phyloP scores from a whole-genome alignment of 345 rosid genomes.

The Melaleuca alternifolia region DNA sequence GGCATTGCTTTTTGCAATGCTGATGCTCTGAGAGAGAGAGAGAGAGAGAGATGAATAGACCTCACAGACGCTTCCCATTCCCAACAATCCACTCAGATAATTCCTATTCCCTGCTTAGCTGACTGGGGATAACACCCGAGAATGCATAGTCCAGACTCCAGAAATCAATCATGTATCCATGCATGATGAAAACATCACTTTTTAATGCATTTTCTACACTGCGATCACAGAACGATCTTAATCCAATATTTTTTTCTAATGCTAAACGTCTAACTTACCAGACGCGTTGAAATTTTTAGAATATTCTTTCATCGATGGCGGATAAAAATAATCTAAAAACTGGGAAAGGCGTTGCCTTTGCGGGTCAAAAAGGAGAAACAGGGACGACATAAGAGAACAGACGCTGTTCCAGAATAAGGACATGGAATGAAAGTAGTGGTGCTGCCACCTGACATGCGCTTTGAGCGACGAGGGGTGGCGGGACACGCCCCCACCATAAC shows the following conservation, averaged over 20 bases:
- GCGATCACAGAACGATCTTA: neutral
- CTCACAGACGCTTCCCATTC: neutral
- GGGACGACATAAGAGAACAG: neutral
- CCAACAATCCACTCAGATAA: neutral
- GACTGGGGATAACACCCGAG: neutral
- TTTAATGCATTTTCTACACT: neutral
- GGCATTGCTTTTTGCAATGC: neutral
- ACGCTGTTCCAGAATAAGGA: neutral
- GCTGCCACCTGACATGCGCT: neutral
- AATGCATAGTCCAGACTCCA: neutral
- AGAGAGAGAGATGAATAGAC: neutral
- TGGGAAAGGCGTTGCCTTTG: neutral
- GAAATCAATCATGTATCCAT: neutral
- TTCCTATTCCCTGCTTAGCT: neutral
- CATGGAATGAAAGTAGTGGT: neutral
- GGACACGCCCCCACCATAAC: neutral
- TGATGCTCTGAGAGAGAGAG: neutral
- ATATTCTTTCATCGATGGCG: neutral
- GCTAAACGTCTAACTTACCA: neutral
- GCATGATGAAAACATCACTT: neutral
- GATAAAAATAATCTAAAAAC: neutral
- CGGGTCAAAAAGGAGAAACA: neutral
- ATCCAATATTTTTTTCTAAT: neutral
- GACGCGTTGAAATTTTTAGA: neutral
- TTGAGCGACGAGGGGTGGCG: neutral